Base-by-base conservation (phyloP, 1,284 basidiomycete species). In the Nidula niveotomentosa region DNA sequence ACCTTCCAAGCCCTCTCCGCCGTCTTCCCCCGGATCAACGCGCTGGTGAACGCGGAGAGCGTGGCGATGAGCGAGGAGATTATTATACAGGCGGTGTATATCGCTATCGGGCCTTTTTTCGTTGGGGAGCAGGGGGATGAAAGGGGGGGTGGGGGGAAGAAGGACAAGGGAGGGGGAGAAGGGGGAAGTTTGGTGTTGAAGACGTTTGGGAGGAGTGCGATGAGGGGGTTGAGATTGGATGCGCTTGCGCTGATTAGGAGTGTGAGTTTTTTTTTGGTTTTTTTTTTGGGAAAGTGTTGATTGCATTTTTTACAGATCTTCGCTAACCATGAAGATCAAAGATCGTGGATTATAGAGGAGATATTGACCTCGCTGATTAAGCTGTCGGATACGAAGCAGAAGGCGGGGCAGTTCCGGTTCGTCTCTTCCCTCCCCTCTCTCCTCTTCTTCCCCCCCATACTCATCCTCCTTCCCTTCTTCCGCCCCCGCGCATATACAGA, bases 311-410 rank as follows among this genome's bases (percentile, higher is more conserved):
- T 30, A 7, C 36, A 94, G 88, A 88, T 96, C 34, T 98, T 98
- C 65, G 92, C 93, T 6, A 90, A 88, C 58, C 88, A 97, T 61
- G 86, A 92, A 56, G 86, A 90, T 39, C 96, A 99, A 70, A 79
- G 96, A 1, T 85, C 88, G 1, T 98, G 95, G 94, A 96, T 98
- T 59, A 90, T 99, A 17, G 95, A 98, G 68, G 96, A 98, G 70
- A 94, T 98, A 35, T 70, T 99, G 15, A 84, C 86, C 3, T 94
- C 93, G 0, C 75, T 98, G 49, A 94, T 93, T 61, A 94, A 92
- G 69, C 78, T 97, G 7, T 93, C 93, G 0, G 94, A 97, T 61
- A 84, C 88, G 47, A 95, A 93, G 65, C 89, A 91, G 65, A 90
- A 90, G 59, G 89, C 91, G 41, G 90, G 92, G 0, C 90, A 93